phyloP scores from a whole-genome alignment of 1,139 yeast genomes.

The Debaryomycetaceae sp. region DNA sequence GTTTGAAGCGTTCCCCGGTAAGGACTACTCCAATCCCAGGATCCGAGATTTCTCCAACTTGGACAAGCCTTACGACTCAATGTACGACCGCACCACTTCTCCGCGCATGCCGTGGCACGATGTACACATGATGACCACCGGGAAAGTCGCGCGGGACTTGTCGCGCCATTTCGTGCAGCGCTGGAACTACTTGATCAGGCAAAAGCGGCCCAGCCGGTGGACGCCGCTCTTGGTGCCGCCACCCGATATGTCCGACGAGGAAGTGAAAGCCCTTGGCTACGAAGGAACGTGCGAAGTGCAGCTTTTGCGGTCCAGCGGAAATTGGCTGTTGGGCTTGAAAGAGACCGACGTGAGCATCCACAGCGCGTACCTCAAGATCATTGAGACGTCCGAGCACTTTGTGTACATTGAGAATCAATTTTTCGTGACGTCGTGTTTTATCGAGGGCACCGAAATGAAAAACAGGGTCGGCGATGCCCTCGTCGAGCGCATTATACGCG shows the following conservation, averaged over 20 bases:
- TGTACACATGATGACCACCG: slow-evolving; percentile 90
- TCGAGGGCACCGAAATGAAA: slow-evolving; percentile 78
- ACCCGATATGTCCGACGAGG: slow-evolving; percentile 68
- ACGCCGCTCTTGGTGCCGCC: slow-evolving; percentile 94
- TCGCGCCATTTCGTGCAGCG: slow-evolving; percentile 93
- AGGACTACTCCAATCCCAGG: slow-evolving; percentile 94
- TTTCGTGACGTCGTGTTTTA: slow-evolving; percentile 76
- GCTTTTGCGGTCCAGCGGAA: slow-evolving; percentile 75
- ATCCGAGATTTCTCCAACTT: slow-evolving; percentile 75
- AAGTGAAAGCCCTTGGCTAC: slow-evolving; percentile 50
- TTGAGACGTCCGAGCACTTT: slow-evolving; percentile 87
- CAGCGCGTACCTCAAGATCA: slow-evolving; percentile 80
- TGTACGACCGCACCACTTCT: slow-evolving; percentile 71
- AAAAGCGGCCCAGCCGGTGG: slow-evolving; percentile 85
- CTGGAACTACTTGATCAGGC: slow-evolving; percentile 90
- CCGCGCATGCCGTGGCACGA: slow-evolving; percentile 99
- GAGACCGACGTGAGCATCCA: slow-evolving; percentile 86
- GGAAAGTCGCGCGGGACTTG: slow-evolving; percentile 91
- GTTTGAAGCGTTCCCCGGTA: slow-evolving; percentile 85
- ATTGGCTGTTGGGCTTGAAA: slow-evolving; percentile 85
- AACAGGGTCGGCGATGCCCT: slow-evolving; percentile 94
- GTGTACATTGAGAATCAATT: slow-evolving; percentile 93
- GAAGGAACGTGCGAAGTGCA: slow-evolving; percentile 91
- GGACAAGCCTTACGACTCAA: slow-evolving; percentile 80
- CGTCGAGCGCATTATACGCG: slow-evolving; percentile 86